phyloP scores from a whole-genome alignment of 305 asterid species.

The Fraxinus velutina region DNA sequence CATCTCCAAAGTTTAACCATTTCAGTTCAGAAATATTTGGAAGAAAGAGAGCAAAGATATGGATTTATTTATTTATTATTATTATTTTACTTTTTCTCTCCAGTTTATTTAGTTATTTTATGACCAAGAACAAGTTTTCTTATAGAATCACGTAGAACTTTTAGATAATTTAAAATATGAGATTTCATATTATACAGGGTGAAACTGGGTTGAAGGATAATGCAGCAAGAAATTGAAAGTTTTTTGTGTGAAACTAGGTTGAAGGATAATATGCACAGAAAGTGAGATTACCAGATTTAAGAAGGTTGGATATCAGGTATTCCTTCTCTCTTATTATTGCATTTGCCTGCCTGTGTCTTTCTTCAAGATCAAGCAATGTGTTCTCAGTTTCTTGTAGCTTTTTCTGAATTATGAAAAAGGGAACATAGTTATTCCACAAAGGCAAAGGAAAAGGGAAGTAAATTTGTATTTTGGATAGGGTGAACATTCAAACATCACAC shows the following conservation, averaged over 20 bases:
- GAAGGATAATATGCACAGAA: neutral
- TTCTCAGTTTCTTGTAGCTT: constrained; percentile 38
- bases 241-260: neutral
- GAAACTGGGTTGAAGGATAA: neutral
- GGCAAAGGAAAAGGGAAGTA: neutral
- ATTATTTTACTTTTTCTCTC: neutral
- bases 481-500: constrained; percentile 24
- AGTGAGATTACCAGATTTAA: constrained; percentile 39
- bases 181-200: neutral
- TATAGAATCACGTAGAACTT: neutral
- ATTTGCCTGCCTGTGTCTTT: constrained; percentile 31
- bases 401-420: constrained; percentile 32
- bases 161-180: neutral
- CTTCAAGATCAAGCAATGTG: constrained; percentile 42
- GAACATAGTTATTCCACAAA: neutral
- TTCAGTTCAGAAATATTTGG: neutral
- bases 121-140: neutral
- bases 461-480: neutral
- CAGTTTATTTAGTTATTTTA: neutral
- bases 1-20: neutral
- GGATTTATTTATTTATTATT: neutral
- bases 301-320: constrained; percentile 31
- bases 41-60: neutral
- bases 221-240: neutral
- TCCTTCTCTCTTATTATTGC: constrained; percentile 41